Percentiles rank a stretch among this genome's conserved stretches.
phyloP scores from a whole-genome alignment of 1,284 basidiomycete species.

The Malassezia sp. region DNA sequence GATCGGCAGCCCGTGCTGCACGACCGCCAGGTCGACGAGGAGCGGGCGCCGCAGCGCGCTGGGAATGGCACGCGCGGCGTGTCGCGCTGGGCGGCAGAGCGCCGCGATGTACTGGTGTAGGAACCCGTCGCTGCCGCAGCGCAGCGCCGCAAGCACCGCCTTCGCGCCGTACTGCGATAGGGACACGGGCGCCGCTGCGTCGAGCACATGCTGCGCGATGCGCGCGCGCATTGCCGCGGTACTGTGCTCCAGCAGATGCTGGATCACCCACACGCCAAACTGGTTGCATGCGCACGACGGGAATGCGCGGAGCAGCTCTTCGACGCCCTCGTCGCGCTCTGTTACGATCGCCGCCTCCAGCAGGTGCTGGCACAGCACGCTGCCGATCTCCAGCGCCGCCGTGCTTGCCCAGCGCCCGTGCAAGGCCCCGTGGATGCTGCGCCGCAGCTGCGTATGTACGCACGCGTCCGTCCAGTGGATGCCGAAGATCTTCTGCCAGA shows the following conservation, averaged over 20 bases:
- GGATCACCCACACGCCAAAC: slow-evolving; percentile 45
- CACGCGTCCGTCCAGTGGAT: slow-evolving; percentile 23
- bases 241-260: slow-evolving; percentile 40
- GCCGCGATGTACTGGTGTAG: slow-evolving; percentile 24
- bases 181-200: slow-evolving; percentile 24
- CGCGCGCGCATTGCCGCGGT: slow-evolving; percentile 15
- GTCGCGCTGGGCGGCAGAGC: slow-evolving; percentile 19
- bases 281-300: slow-evolving; percentile 33
- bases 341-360: slow-evolving; percentile 23
- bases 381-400: slow-evolving; percentile 35
- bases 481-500: slow-evolving; percentile 35
- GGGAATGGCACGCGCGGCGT: background rate
- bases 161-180: slow-evolving; percentile 41
- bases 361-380: slow-evolving; percentile 37
- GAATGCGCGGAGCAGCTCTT: slow-evolving; percentile 31
- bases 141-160: slow-evolving; percentile 41
- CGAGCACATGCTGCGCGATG: slow-evolving; percentile 24
- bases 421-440: slow-evolving; percentile 26
- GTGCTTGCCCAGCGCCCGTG: slow-evolving; percentile 28
- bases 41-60: slow-evolving; percentile 16
- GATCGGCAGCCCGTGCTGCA: slow-evolving; percentile 40
- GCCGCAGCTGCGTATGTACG: background rate
- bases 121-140: slow-evolving; percentile 23
- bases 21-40: slow-evolving; percentile 36
- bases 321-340: slow-evolving; percentile 21